Conservation (phyloP, 1,284 basidiomycete species). For the Phylloporus gajari region DNA sequence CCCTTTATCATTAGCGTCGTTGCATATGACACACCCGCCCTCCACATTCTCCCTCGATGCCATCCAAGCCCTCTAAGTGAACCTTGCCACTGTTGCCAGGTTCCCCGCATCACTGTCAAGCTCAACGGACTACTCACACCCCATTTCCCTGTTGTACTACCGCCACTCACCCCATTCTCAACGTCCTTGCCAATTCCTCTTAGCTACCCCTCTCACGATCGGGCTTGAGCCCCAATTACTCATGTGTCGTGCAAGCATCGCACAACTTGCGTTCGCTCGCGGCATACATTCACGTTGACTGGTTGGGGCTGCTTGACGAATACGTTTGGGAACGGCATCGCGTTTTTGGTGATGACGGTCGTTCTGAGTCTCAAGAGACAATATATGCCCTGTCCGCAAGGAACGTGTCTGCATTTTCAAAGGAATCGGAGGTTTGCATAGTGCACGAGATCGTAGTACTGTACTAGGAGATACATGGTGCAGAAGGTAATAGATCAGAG, state of each 20-base stretch:
- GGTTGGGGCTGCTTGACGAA: constrained; percentile 64
- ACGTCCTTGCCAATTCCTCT: constrained; percentile 60
- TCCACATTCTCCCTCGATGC: constrained; percentile 64
- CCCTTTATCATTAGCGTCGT: constrained; percentile 83
- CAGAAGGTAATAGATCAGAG: too few species aligned
- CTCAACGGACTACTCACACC: constrained; percentile 83
- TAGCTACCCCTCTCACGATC: constrained; percentile 66
- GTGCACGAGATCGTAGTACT: constrained; percentile 64
- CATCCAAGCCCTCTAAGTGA: constrained; percentile 67
- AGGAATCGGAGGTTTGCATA: constrained; percentile 50
- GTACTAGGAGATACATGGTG: too few species aligned
- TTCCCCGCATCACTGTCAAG: constrained; percentile 69
- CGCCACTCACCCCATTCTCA: constrained; percentile 55
- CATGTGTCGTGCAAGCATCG: constrained; percentile 72
- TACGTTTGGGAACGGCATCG: constrained; percentile 75
- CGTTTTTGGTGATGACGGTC: constrained; percentile 68
- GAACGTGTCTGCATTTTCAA: constrained; percentile 71
- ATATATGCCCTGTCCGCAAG: constrained; percentile 80
- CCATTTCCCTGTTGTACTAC: constrained; percentile 75
- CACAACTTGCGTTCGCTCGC: constrained; percentile 57
- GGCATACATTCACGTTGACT: constrained; percentile 41
- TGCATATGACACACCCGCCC: constrained; percentile 60
- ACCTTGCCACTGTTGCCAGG: constrained; percentile 38
- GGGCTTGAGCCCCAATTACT: constrained; percentile 85
- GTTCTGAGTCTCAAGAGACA: constrained; percentile 78